Base-by-base conservation (phyloP, 495 filamentous ascomycete genomes). In the Letharia lupina region DNA sequence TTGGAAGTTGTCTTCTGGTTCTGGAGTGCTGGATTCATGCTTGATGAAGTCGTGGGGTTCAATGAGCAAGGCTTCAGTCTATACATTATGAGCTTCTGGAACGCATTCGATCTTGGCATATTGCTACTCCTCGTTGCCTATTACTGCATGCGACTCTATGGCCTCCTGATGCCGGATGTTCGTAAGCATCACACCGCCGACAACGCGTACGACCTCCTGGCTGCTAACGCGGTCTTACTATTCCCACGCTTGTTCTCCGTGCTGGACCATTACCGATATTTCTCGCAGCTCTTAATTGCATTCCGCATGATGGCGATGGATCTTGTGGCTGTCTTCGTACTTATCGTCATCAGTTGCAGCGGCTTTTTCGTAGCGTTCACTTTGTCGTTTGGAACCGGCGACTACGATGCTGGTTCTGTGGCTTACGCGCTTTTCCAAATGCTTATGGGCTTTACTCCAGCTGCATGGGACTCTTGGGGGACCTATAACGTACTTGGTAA, bases 41-140 rank as follows among this genome's bases (percentile, higher is more conserved):
- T 97, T n/a, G 91, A 95, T 70, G 91, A 96, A 74, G 80, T 96
- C 54, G 89, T 94, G 40, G 91, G 91, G 10, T 95, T 95, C 80
- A 93, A 91, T 69, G 91, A 96, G 72, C 89, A 95, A 72, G 93
- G 93, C 10, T 94, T 96, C 73, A 91, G 91, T 61, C 82, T 97
- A 13, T 97, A 96, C 76, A 87, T 96, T 69, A 91, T 96, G 88
- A 95, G 90, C 73, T 91, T 96, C 74, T 96, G 93, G 93, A 97
- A 97, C 74, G 81, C 91, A 28, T 96, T 97, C 72, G 93, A 97
- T 71, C 77, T 96, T 50, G 91, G 91, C 8, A 96, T 96, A 64
- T 75, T 96, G 60, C 74, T 94, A n/a, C 80, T 97, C 45, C 84
- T 96, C 67, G 84, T 93, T 69, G 84, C 88, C 41, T 96, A 96